These are phyloP conservation scores for Aspergillus sclerotioniger DNA, from an alignment of 495 filamentous ascomycete genomes.

Conservation along the genomic window DNA sequence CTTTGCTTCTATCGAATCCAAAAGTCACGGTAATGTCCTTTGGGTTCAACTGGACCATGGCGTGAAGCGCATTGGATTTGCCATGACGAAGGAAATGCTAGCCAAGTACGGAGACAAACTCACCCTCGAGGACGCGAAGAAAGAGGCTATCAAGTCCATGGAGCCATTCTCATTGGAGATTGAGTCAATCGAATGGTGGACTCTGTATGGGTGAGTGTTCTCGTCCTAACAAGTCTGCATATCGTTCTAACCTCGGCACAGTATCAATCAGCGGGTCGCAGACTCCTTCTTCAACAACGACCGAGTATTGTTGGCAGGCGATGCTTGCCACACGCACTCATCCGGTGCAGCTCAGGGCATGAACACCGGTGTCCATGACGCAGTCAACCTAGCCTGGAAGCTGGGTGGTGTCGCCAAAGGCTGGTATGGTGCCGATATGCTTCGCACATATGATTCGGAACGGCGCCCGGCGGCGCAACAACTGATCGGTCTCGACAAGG, in stretches of 20 bases:
- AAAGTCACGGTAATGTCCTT: slow-evolving; percentile 20
- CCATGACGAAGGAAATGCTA: slow-evolving; percentile 36
- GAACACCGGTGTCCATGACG: slow-evolving; percentile 58
- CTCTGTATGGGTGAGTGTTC: slow-evolving; percentile 6
- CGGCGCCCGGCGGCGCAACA: slow-evolving; percentile 16
- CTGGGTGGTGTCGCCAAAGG: slow-evolving; percentile 38
- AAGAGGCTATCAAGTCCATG: slow-evolving; percentile 8
- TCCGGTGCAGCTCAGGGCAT: slow-evolving; percentile 56
- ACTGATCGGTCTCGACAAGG: slow-evolving; percentile 12
- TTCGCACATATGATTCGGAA: slow-evolving; percentile 43
- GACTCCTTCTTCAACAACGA: slow-evolving; percentile 16
- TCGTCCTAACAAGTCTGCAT: background rate
- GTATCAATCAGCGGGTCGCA: slow-evolving; percentile 11
- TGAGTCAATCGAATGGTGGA: slow-evolving; percentile 11
- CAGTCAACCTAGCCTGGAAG: slow-evolving; percentile 58
- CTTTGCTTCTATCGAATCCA: slow-evolving; percentile 36
- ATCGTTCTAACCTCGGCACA: background rate
- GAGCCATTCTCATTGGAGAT: slow-evolving; percentile 8
- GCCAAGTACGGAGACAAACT: slow-evolving; percentile 1
- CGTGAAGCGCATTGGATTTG: slow-evolving; percentile 47
- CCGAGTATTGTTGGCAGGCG: slow-evolving; percentile 50
- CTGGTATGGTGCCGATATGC: slow-evolving; percentile 28
- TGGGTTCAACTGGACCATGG: slow-evolving; percentile 45
- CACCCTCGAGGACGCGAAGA: slow-evolving; percentile 2
- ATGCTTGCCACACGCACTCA: slow-evolving; percentile 56